These are phyloP conservation scores for Trichoderma atrobrunneum DNA, from an alignment of 2,329 filamentous ascomycete species.

Conservation along the genomic window DNA sequence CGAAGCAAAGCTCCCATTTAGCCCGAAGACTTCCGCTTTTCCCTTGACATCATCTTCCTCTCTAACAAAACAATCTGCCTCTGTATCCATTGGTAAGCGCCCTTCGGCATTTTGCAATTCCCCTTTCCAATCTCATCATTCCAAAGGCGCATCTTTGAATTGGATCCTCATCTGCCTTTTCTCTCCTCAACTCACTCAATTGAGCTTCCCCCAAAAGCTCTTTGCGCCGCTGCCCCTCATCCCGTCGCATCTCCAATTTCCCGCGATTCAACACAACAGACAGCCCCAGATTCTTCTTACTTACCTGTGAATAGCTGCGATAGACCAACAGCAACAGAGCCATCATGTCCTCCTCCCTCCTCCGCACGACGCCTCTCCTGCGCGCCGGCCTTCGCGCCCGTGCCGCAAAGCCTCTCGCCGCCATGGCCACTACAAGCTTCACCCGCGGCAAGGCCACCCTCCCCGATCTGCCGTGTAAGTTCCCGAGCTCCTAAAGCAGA, in stretches of 20 bases:
- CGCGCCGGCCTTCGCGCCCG: conserved; percentile 70
- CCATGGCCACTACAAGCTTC: conserved; percentile 72
- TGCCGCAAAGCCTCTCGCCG: conserved; percentile 59
- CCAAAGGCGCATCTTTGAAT: background rate
- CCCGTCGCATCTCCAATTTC: background rate
- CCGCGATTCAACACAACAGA: background rate
- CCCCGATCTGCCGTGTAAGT: conserved; percentile 70
- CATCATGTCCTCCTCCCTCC: conserved; percentile 71
- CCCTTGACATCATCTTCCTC: conserved; percentile 32
- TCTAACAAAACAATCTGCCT: background rate
- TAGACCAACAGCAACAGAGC: background rate
- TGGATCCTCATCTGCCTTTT: background rate
- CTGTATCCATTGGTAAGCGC: conserved; percentile 22
- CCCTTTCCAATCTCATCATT: background rate
- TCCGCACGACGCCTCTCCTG: conserved; percentile 65
- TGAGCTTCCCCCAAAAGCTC: background rate
- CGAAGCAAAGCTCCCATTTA: conserved; percentile 20
- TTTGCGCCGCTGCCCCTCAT: background rate
- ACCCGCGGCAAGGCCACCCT: conserved; percentile 87
- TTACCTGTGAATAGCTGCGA: background rate
- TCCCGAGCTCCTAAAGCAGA: conserved; percentile 21
- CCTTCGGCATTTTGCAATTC: conserved; percentile 4
- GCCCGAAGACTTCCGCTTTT: background rate
- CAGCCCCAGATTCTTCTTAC: background rate
- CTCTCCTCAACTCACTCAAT: background rate